Base-by-base conservation (phyloP, 306 rosid genomes). In the Acacia acuminata region DNA sequence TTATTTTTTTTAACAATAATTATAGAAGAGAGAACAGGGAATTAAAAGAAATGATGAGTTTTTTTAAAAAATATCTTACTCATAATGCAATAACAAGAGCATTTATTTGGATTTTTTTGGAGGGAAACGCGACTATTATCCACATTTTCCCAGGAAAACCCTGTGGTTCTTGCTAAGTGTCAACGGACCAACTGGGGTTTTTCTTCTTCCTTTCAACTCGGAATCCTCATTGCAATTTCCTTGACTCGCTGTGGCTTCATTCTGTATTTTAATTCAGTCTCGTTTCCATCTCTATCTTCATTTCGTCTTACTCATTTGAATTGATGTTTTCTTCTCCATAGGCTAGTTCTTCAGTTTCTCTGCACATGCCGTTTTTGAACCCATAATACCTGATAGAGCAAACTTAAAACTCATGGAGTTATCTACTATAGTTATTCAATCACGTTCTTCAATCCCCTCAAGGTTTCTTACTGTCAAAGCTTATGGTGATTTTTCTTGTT, bases 321-420 rank as follows among this genome's bases (percentile, higher is more conserved):
- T 70, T 55, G 19, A 15, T 15, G 32, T 70, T 42, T 42, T 70
- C 53, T 70, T 70, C 55, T 10, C 50, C 36, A 15, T 25, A 4
- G 8, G 68, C 38, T 38, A 68, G 48, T 36, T 38, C 6, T 68
- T 38, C 30, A 17, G 8, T 19, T 42, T 70, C 17, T 40, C 32
- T 4, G 51, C 20, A 11, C 55, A 70, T 70, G 75, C 75, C 10
- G 2, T 25, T 72, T 32, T 45, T 25, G 63, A 64, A 32, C 24
- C 34, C 77, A 71, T 16, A 44, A 14, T 45, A 9, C 27, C 24
- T 40, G 1, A n/a, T 14, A 44, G 27, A 48, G 60, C 22, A 16
- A n/a, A 8, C 0, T 22, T 60, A 16, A 43, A 27, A 51, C 84
- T 9, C 55, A 77, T 85, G 85, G 83, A 86, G 71, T 77, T 86